Base-by-base conservation (phyloP, 2,329 filamentous ascomycete genomes). In the Diaporthe sp. region DNA sequence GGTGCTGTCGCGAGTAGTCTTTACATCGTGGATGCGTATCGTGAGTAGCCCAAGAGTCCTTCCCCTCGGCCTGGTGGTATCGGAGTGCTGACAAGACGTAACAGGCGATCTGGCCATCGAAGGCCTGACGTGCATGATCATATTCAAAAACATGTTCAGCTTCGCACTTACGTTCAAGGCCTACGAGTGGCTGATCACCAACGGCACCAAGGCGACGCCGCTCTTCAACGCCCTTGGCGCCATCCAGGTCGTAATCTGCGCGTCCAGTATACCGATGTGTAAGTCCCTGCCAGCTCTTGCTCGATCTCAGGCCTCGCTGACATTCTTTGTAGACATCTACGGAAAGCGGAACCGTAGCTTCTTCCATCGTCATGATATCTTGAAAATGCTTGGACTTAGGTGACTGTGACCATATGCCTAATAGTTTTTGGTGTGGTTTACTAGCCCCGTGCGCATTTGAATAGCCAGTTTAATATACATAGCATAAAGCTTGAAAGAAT, bases 61-160 rank as follows among this genome's bases (percentile, higher is more conserved):
- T 53, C 15, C 9, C n/a, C 10, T 6, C 37, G 57, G 78, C 76
- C 13, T 19, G 67, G 12, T 3, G 2, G 61, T 49, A 68, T 31
- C 49, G 70, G 42, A 79, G 80, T 5, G 46, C 59, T 65, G 25
- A 22, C 79, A 75, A 44, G 12, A 55, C 22, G 4, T 0, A 8
- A 49, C 72, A 94, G 93, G 92, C 10, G 93, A 96, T 77, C 91
- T 98, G 74, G 92, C 94, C 1, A 91, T 98, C 65, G 96, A 98
- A 84, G 94, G 92, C 9, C 98, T 98, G 82, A 98, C 95, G 0
- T 94, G 95, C 84, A 90, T 97, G 82, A 90, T 98, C 78, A 92
- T 98, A 72, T 98, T 98, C 88, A 98, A 98, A 85, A 98, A 98
- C 84, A 90, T 98, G 77, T 98, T 98, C 86, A 94, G 93, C 77